Evolutionary conservation across 495 filamentous ascomycete species (phyloP), one percentile per base, ranked within the genome.

Genomic region (Neurospora sp.): DNA sequence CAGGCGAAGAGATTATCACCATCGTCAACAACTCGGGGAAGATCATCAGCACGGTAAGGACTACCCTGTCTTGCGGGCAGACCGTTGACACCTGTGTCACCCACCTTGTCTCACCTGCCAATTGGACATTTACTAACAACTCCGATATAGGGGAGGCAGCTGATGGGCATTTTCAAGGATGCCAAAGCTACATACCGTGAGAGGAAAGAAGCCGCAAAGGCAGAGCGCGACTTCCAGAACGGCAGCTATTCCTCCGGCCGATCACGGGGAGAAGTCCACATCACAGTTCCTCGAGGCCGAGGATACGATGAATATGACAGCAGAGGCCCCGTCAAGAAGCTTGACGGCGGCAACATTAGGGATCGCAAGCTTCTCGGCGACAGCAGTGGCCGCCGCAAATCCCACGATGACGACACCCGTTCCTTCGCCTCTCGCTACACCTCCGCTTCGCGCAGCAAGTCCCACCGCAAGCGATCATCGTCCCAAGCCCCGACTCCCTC

Each of bases 21-120:
- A 92, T 97, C 72, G 89, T 97, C 82, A 94, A 97, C 84, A 92
- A 92, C 78, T 96, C 94, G 73, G 93, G 93, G 73, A 95, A 97
- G 86, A 90, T 96, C 10, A 92, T 97, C 70, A 94, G 91, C 86
- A 96, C 92, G 72, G 93, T 96, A 88, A 82, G 92, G 83, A 54
- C 12, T 41, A 20, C 14, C 27, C 42, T 20, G 42, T 41, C 46
- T 54, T 54, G 10, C 27, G 23, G n/a, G 18, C 48, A 42, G 27
- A 42, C 42, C n/a, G 48, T 72, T 35, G 39, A 70, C 31, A 54
- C 18, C 20, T 8, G 39, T 35, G 18, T 54, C 48, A 72, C 46
- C 59, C 48, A 70, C 44, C 44, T 66, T 40, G 70, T 70, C 48
- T 74, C 69, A 37, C 35, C 44, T 10, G 39, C 42, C 59, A 16